phyloP scores from a whole-genome alignment of 345 rosid genomes.

The Gynandropsis gynandra region DNA sequence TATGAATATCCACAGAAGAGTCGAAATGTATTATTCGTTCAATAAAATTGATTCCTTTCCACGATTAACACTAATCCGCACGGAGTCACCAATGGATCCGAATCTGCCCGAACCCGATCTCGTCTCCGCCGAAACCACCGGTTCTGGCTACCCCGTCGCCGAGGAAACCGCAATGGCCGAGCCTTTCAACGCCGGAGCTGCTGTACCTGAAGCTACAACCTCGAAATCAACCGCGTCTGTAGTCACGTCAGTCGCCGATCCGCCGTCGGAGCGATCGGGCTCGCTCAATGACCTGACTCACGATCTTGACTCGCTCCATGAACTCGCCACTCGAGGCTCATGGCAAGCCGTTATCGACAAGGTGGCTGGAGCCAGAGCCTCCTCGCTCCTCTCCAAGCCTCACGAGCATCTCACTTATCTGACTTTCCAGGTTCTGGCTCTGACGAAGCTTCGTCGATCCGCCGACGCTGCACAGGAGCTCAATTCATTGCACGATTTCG shows the following conservation, averaged over 20 bases:
- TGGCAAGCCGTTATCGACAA: conserved; percentile 84
- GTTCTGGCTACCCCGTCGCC: neutral
- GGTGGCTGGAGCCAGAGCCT: conserved; percentile 54
- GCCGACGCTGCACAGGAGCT: conserved; percentile 67
- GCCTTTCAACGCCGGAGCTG: neutral
- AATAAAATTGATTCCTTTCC: too few relatives aligned
- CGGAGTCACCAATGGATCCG: conserved; percentile 16
- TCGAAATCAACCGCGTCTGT: neutral
- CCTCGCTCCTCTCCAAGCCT: conserved; percentile 52
- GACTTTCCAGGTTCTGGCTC: conserved; percentile 69
- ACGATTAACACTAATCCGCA: neutral
- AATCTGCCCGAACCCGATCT: conserved; percentile 19
- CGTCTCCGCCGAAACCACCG: conserved; percentile 15
- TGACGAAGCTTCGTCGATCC: conserved; percentile 78
- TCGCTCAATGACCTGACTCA: conserved; percentile 65
- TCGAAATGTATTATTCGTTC: neutral
- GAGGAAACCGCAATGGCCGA: neutral
- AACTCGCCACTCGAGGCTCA: conserved; percentile 76
- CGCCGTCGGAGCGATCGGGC: conserved; percentile 36
- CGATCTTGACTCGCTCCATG: conserved; percentile 75
- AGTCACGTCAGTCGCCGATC: conserved; percentile 30
- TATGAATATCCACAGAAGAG: neutral
- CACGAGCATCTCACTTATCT: conserved; percentile 86
- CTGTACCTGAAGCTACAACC: neutral
- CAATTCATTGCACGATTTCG: conserved; percentile 76